These are phyloP conservation scores for Boletus speciosus DNA, from an alignment of 768 basidiomycete species.

Conservation along the genomic window DNA sequence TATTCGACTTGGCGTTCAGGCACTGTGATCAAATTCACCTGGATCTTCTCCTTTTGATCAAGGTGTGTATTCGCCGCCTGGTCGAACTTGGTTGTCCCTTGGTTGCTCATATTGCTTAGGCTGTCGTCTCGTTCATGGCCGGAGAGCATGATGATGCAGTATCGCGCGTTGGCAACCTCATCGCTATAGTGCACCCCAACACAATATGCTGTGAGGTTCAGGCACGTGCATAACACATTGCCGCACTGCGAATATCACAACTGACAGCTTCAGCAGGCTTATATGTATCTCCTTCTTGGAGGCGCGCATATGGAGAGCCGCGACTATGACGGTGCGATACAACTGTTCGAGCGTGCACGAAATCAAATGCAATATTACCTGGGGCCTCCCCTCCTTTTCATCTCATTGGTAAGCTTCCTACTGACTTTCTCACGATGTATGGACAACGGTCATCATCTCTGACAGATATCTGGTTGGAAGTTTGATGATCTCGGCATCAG, in stretches of 20 bases:
- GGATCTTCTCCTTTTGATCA: neutral
- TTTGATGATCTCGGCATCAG: neutral
- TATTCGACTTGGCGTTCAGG: constrained; percentile 4
- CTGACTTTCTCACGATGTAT: neutral
- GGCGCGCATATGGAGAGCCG: neutral
- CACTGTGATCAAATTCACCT: neutral
- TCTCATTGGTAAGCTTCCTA: neutral
- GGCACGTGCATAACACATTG: neutral
- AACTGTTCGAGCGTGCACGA: neutral
- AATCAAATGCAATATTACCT: neutral
- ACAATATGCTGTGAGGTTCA: neutral
- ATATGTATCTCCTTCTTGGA: neutral
- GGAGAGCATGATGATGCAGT: neutral
- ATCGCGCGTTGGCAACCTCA: neutral
- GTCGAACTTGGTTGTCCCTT: too few species aligned
- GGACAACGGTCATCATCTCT: neutral
- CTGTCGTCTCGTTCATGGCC: neutral
- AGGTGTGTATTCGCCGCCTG: neutral
- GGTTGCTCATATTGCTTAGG: neutral
- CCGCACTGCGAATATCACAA: neutral
- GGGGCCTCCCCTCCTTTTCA: neutral
- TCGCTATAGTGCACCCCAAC: neutral
- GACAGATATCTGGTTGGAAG: constrained; percentile 9
- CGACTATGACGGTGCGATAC: neutral
- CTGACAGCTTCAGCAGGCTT: neutral